A percentile compares a stretch with the other conserved stretches of the same genome.
phyloP scores from a whole-genome alignment of 495 filamentous ascomycete species.

The Neurospora sp. region DNA sequence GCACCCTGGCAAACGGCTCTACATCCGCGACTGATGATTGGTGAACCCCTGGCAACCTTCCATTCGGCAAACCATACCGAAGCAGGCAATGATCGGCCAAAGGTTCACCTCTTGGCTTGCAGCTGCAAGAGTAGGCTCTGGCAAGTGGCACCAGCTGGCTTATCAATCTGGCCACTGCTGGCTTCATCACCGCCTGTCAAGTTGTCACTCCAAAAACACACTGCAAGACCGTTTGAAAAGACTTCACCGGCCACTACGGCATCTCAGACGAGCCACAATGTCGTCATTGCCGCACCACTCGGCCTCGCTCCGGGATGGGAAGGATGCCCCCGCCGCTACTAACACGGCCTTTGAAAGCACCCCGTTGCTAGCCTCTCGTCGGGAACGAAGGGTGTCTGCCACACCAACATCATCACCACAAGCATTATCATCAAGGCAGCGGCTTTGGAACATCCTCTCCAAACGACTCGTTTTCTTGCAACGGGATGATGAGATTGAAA shows the following conservation, averaged over 20 bases:
- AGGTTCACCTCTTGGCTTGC: not conserved
- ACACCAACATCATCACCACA: not conserved
- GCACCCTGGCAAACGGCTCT: not conserved
- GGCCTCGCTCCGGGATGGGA: not conserved
- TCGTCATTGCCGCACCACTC: not conserved
- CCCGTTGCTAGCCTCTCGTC: not conserved
- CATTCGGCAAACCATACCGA: not conserved
- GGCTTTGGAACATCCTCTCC: not conserved
- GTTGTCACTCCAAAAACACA: not conserved
- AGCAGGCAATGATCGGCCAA: not conserved
- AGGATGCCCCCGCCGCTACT: not conserved
- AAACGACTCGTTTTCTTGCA: not conserved
- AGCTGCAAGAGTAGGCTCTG: not conserved
- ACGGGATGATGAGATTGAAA: not conserved
- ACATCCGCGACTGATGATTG: not conserved
- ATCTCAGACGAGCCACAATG: not conserved
- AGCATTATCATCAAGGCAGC: not conserved
- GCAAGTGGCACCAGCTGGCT: not conserved
- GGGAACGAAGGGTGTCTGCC: not conserved
- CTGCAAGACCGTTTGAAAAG: not conserved
- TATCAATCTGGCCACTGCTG: not conserved
- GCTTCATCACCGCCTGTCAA: not conserved
- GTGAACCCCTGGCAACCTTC: not conserved
- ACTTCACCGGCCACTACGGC: not conserved
- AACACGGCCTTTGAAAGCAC: not conserved